These are phyloP conservation scores for Alternaria tenuissima DNA, from an alignment of 2,329 filamentous ascomycete genomes.

Conservation along the genomic window DNA sequence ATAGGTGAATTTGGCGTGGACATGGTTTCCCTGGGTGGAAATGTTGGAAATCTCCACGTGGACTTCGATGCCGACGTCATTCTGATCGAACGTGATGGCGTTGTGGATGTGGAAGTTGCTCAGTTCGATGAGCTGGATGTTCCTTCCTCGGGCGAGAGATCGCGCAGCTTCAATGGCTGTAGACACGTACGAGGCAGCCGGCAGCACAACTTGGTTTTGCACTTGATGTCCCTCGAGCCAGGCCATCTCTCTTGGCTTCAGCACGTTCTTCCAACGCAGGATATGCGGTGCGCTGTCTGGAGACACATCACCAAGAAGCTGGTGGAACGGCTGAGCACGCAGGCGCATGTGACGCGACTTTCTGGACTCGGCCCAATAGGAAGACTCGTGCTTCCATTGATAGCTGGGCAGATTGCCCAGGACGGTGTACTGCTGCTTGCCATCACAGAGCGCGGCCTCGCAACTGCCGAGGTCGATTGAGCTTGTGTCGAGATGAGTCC, in stretches of 20 bases:
- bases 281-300: not conserved
- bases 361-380: conserved; percentile 1
- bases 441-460: not conserved
- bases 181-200: no score
- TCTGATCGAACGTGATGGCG: not conserved
- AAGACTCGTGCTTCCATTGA: not conserved
- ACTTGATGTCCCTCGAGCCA: no score
- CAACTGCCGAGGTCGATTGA: not conserved
- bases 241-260: conserved; percentile 5
- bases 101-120: conserved; percentile 3
- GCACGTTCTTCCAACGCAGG: conserved; percentile 2
- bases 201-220: no score
- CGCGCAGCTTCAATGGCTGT: not conserved
- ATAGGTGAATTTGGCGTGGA: not conserved
- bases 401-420: conserved; percentile 1
- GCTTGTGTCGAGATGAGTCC: not conserved
- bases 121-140: conserved; percentile 2
- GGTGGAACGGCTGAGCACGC: not conserved
- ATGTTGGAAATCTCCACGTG: not conserved
- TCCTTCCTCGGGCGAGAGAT: not conserved
- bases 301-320: not conserved
- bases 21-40: not conserved
- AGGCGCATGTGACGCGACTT: not conserved
- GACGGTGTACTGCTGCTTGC: not conserved
- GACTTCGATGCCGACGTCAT: not conserved